Conservation (phyloP, 2,329 filamentous ascomycete genomes). For the Aureobasidium melanogenum region DNA sequence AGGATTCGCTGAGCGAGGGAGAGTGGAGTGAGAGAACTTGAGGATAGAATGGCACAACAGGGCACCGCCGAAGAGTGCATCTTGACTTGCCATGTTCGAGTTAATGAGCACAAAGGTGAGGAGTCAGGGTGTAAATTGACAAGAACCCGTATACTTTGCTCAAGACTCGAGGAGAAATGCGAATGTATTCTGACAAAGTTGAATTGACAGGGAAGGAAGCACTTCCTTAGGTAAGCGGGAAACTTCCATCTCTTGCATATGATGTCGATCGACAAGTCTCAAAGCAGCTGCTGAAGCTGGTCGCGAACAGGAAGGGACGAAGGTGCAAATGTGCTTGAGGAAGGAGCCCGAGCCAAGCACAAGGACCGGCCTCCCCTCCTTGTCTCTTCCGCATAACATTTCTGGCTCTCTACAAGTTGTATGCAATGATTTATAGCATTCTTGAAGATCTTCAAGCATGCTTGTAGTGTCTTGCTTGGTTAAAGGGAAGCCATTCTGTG, state of each 20-base stretch:
- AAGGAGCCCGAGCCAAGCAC: background rate
- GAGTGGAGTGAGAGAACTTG: constrained; percentile 8
- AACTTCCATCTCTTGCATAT: background rate
- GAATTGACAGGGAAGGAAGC: background rate
- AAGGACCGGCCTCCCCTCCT: too few relatives aligned
- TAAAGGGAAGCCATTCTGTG: too few relatives aligned
- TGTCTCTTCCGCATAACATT: background rate
- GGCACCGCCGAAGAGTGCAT: background rate
- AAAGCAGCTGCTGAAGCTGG: too few relatives aligned
- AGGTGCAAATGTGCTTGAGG: background rate
- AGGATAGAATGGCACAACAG: background rate
- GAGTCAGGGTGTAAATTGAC: too few relatives aligned
- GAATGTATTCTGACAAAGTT: background rate
- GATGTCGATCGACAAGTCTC: background rate
- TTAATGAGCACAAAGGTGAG: background rate
- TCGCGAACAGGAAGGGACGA: background rate
- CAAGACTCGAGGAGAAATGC: background rate
- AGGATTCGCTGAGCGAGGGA: background rate
- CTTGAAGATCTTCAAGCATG: too few relatives aligned
- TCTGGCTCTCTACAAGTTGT: background rate
- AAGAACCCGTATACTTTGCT: background rate
- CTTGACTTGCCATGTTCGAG: constrained; percentile 2
- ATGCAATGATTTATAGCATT: too few relatives aligned
- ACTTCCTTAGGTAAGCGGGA: background rate
- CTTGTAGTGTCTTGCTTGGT: too few relatives aligned